phyloP scores from a whole-genome alignment of 179 eudicot species.

The Heliamphora pulchella region DNA sequence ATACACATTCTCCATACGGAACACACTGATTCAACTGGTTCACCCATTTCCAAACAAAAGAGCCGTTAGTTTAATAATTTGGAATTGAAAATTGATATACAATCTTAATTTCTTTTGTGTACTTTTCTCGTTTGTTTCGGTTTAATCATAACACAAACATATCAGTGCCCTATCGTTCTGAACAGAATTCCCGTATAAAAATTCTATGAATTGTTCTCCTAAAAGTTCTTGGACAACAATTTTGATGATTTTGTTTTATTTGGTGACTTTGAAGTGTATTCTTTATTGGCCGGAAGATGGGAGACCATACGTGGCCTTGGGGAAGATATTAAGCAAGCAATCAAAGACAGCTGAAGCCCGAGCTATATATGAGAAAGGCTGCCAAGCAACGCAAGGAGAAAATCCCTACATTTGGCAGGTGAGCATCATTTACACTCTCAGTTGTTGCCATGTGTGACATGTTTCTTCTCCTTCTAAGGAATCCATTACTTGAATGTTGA shows the following conservation, averaged over 20 bases:
- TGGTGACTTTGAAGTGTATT: slow-evolving; percentile 54
- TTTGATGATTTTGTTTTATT: not conserved
- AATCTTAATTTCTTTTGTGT: too few relatives aligned
- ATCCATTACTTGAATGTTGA: not conserved
- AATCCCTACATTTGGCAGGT: slow-evolving; percentile 98
- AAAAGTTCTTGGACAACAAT: not conserved
- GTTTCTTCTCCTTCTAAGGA: not conserved
- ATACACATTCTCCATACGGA: too few relatives aligned
- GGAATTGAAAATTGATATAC: too few relatives aligned
- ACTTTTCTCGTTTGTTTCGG: too few relatives aligned
- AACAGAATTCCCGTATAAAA: too few relatives aligned
- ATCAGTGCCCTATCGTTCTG: too few relatives aligned
- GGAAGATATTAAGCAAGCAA: slow-evolving; percentile 75
- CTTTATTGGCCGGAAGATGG: slow-evolving; percentile 95
- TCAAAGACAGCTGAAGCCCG: slow-evolving; percentile 72
- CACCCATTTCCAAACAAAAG: too few relatives aligned
- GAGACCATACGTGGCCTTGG: slow-evolving; percentile 81
- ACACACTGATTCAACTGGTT: too few relatives aligned
- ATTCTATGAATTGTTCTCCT: too few relatives aligned
- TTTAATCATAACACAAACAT: too few relatives aligned
- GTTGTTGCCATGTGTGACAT: not conserved
- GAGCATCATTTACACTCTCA: not conserved
- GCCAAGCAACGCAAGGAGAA: slow-evolving; percentile 96
- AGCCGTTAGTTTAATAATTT: too few relatives aligned
- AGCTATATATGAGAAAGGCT: slow-evolving; percentile 82